Evolutionary conservation across 345 rosid genomes (phyloP).

Genomic region (Erysimum cheiranthoides): DNA sequence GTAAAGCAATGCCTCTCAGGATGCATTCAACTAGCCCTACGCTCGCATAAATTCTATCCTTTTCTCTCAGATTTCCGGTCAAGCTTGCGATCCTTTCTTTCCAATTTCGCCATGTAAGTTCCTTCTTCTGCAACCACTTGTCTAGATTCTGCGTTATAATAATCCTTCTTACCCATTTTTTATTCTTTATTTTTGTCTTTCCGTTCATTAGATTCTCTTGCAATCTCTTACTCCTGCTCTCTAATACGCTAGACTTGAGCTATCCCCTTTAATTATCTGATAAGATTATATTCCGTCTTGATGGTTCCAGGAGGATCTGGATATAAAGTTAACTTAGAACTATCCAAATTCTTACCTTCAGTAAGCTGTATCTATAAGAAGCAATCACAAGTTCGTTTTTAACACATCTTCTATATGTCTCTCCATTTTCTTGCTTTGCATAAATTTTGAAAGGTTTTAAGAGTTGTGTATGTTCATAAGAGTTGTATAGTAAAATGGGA

Average conservation of each 20-base stretch:
- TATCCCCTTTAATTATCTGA: neutral
- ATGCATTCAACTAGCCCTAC: neutral
- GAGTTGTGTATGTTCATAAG: too few species aligned
- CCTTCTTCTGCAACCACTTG: neutral
- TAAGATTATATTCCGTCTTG: neutral
- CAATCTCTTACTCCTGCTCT: neutral
- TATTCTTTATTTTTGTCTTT: neutral
- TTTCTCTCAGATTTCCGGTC: conserved; percentile 10
- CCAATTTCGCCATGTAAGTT: conserved; percentile 39
- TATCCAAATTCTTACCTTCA: neutral
- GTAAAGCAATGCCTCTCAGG: neutral
- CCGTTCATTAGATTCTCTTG: neutral
- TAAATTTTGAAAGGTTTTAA: neutral
- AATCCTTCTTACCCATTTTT: neutral
- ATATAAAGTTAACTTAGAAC: neutral
- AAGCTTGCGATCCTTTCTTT: conserved; percentile 18
- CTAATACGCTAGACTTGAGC: neutral
- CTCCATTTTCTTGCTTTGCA: neutral
- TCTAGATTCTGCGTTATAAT: neutral
- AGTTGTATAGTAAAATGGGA: neutral
- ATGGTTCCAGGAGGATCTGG: neutral
- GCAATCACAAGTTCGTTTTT: neutral
- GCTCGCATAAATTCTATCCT: neutral
- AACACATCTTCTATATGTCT: neutral
- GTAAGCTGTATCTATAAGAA: neutral